Evolutionary conservation across 2,329 filamentous ascomycete species (phyloP).

Genomic region (Stemphylium beticola): DNA sequence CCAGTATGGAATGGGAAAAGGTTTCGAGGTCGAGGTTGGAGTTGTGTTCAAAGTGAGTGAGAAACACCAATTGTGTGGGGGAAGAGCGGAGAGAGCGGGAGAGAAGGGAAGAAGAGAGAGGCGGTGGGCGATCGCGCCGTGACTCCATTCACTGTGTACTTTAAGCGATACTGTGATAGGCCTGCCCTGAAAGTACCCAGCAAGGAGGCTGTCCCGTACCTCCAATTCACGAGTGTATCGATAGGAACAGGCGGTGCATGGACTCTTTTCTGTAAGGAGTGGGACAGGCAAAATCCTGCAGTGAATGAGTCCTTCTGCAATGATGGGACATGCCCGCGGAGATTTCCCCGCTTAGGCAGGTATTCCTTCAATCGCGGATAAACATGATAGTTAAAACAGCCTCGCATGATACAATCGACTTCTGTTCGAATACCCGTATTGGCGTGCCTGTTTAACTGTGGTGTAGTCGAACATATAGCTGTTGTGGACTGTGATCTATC

Average conservation of each 20-base stretch:
- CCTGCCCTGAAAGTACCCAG: not conserved
- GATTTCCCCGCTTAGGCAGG: not conserved
- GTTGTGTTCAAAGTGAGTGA: too few species aligned
- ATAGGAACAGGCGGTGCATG: not conserved
- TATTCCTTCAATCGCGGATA: too few species aligned
- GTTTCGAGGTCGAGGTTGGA: not conserved
- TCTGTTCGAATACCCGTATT: too few species aligned
- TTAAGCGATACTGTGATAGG: not conserved
- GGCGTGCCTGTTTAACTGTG: too few species aligned
- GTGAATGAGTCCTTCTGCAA: not conserved
- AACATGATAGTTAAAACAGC: too few species aligned
- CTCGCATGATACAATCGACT: too few species aligned
- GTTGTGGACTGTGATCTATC: not conserved
- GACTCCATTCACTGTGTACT: not conserved
- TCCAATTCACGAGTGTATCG: not conserved
- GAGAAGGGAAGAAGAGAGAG: too few species aligned
- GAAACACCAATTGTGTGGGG: too few species aligned
- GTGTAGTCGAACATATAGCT: too few species aligned
- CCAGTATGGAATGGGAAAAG: not conserved
- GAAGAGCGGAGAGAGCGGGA: too few species aligned
- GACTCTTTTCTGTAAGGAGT: too few species aligned
- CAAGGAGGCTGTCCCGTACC: not conserved
- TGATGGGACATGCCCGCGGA: not conserved
- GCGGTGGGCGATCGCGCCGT: too few species aligned
- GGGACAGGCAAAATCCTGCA: not conserved